A percentile compares a stretch with the other conserved stretches of the same genome.
phyloP scores from a whole-genome alignment of 2,329 filamentous ascomycete species.

The Salinomyces thailandicus region DNA sequence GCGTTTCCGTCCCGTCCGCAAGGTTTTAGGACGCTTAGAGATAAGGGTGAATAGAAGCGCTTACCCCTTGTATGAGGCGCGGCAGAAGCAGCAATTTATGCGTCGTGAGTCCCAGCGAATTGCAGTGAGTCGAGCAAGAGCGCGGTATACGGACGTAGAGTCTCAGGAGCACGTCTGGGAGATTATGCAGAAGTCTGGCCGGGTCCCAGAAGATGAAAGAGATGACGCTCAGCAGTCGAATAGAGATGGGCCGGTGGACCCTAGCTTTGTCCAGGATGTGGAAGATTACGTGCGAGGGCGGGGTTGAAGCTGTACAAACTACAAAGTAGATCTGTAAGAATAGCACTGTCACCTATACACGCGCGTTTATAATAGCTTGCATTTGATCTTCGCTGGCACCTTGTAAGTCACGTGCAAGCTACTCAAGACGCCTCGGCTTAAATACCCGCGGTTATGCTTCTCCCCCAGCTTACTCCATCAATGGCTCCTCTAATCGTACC shows the following conservation, averaged over 20 bases:
- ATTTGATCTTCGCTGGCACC: too few relatives aligned
- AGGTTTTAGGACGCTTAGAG: too few relatives aligned
- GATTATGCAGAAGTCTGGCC: neutral
- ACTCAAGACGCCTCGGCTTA: constrained; percentile 1
- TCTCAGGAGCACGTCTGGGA: neutral
- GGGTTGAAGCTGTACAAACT: neutral
- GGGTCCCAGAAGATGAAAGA: neutral
- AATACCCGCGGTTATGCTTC: constrained; percentile 1
- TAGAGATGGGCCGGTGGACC: neutral
- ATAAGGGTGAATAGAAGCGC: too few relatives aligned
- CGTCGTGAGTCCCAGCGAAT: too few relatives aligned
- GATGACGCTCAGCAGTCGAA: neutral
- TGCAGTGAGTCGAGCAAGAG: too few relatives aligned
- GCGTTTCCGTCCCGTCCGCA: too few relatives aligned
- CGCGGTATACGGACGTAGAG: neutral
- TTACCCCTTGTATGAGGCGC: too few relatives aligned
- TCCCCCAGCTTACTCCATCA: constrained; percentile 2
- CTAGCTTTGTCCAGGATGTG: neutral
- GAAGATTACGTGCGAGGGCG: neutral
- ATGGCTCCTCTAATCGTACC: neutral
- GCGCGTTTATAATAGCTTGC: too few relatives aligned
- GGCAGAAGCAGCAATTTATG: too few relatives aligned
- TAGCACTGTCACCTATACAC: neutral
- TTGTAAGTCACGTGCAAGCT: neutral
- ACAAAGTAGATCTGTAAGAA: neutral